These are phyloP conservation scores for Rhodotorula diobovata DNA, from an alignment of 768 basidiomycete genomes.

Conservation along the genomic window DNA sequence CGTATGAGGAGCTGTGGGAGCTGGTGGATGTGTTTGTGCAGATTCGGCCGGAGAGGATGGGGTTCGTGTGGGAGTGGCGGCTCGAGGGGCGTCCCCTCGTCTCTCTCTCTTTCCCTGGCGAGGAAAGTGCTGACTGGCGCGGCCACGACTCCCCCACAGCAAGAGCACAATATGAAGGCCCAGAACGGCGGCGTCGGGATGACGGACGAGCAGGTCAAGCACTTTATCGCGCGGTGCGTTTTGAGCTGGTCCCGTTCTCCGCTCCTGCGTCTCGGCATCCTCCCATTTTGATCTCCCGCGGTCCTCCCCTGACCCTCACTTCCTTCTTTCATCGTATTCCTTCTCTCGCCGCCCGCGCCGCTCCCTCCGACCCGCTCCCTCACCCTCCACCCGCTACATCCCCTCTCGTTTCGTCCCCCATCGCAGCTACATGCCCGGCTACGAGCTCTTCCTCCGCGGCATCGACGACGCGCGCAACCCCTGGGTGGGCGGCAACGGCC, in stretches of 20 bases:
- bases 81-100: constrained; percentile 45
- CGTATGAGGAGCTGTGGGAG: constrained; percentile 66
- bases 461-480: constrained; percentile 45
- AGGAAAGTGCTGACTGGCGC: too few relatives aligned
- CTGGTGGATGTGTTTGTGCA: constrained; percentile 71
- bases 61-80: constrained; percentile 78
- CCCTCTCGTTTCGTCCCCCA: neutral
- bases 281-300: neutral
- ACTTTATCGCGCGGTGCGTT: constrained; percentile 47
- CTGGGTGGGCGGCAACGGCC: constrained; percentile 56
- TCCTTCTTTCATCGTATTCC: neutral
- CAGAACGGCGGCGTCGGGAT: constrained; percentile 80
- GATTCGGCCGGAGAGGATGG: constrained; percentile 52
- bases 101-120: neutral
- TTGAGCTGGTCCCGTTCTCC: neutral
- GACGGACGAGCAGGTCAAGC: constrained; percentile 71
- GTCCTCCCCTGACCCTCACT: neutral
- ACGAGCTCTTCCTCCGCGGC: constrained; percentile 74
- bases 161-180: constrained; percentile 84
- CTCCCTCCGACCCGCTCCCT: too few relatives aligned
- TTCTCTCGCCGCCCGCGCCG: neutral
- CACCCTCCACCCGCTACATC: too few relatives aligned
- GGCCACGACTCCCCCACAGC: constrained; percentile 50
- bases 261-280: neutral
- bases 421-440: constrained; percentile 89